Base-by-base conservation (phyloP, 768 basidiomycete species). In the Tulasnella sp. region DNA sequence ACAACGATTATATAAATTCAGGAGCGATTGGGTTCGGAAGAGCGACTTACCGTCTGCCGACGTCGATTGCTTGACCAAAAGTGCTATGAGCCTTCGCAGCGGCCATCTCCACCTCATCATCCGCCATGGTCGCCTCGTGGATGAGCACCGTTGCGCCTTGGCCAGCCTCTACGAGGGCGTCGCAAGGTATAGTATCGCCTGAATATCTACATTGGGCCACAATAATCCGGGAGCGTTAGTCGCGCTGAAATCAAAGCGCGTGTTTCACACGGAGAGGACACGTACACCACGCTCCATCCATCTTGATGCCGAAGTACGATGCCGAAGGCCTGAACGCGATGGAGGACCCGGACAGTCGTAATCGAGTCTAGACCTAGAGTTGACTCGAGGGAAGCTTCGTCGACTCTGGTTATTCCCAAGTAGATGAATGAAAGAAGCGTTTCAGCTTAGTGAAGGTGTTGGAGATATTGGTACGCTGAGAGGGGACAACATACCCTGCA, bases 81-180 rank as follows among this genome's bases (percentile, higher is more conserved):
- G 94, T 98, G 60, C 87, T 90, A 69, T 98, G 94, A 3, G 83
- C 83, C 72, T 94, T 97, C 41, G 71, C 70, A 0, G 65, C 66
- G 0, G 92, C 92, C 71, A 88, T 69, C 11, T 83, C 83, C 19
- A 73, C 78, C 66, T 92, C 80, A 56, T 86, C 87, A 65, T 97
- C 87, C 1, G 82, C 87, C 79, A 97, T 84, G 2, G 92, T 92
- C 0, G 93, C 89, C 69, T 98, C 94, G 66, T 98, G 94, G 30
- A 98, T 92, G 43, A 98, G 75, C 1, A 98, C 72, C 0, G 91
- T 91, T 0, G 86, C 84, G 44, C 71, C 70, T 60, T 74, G 66
- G 0, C 87, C 93, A 0, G 80, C 82, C 45, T 74, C 68, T 22
- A 84, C 80, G 3, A 98, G 74, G 25, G 74, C 74, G 10, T 83